A percentile compares a stretch with the other conserved stretches of the same genome.
Conservation (phyloP, 345 rosid species). For the Lepidium didymum region DNA sequence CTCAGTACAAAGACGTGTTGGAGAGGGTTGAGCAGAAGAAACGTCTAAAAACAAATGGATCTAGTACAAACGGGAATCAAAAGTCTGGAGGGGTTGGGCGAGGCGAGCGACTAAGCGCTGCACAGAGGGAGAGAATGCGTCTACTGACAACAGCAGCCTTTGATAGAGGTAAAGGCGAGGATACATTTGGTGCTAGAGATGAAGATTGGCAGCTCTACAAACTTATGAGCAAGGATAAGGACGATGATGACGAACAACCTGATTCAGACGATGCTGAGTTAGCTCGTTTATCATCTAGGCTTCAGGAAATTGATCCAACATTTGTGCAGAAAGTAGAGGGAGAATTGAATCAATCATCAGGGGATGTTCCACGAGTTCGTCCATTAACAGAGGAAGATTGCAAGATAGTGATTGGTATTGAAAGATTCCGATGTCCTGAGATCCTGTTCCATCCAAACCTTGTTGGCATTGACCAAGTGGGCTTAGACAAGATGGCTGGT, state of each 20-base stretch:
- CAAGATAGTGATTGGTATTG: slow-evolving; percentile 70
- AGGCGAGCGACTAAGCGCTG: slow-evolving; percentile 95
- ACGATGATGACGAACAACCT: slow-evolving; percentile 61
- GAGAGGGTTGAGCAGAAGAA: slow-evolving; percentile 86
- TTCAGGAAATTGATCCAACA: slow-evolving; percentile 77
- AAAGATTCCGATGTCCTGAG: slow-evolving; percentile 88
- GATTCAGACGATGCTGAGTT: slow-evolving; percentile 77
- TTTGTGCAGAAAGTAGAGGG: slow-evolving; percentile 59
- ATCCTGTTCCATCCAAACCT: slow-evolving; percentile 71
- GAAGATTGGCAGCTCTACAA: slow-evolving; percentile 99
- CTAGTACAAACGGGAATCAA: slow-evolving; percentile 60
- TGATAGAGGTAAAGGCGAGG: slow-evolving; percentile 96
- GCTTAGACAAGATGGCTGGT: slow-evolving; percentile 83
- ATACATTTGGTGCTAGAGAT: slow-evolving; percentile 82
- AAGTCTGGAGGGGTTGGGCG: slow-evolving; percentile 73
- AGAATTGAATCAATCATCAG: slow-evolving; percentile 42
- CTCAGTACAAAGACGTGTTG: slow-evolving; percentile 63
- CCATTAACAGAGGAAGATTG: slow-evolving; percentile 84
- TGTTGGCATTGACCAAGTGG: slow-evolving; percentile 78
- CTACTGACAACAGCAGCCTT: slow-evolving; percentile 92
- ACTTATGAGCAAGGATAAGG: slow-evolving; percentile 82
- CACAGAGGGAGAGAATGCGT: slow-evolving; percentile 93
- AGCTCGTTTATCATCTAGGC: slow-evolving; percentile 60
- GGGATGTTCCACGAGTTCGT: slow-evolving; percentile 54
- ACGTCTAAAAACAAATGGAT: slow-evolving; percentile 75